Evolutionary conservation across 2,329 filamentous ascomycete genomes (phyloP).

Genomic region (Diaporthe batatas): DNA sequence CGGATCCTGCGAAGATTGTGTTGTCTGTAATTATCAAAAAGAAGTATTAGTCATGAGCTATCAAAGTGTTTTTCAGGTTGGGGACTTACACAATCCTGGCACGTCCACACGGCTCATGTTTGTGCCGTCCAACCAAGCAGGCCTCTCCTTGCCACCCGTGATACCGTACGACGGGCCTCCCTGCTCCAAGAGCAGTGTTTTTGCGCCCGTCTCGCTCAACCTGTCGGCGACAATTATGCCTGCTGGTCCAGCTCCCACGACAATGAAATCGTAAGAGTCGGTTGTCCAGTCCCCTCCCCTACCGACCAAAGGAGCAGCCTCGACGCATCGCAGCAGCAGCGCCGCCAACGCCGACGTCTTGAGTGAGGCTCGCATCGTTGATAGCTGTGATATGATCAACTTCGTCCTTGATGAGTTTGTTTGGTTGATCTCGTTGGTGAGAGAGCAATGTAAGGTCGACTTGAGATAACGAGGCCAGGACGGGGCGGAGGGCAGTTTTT

Average conservation of each 20-base stretch:
- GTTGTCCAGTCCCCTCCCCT: slow-evolving; percentile 34
- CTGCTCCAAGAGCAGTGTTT: slow-evolving; percentile 69
- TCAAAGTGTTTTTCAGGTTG: too few relatives aligned
- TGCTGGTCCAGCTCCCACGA: slow-evolving; percentile 71
- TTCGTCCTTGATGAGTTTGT: not conserved
- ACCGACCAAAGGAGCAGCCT: slow-evolving; percentile 17
- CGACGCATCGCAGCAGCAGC: slow-evolving; percentile 13
- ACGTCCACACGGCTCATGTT: slow-evolving; percentile 75
- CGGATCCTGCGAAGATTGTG: slow-evolving; percentile 60
- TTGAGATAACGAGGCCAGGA: not conserved
- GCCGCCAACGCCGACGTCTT: slow-evolving; percentile 20
- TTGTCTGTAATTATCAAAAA: slow-evolving; percentile 53
- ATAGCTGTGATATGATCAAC: not conserved
- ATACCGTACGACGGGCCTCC: slow-evolving; percentile 69
- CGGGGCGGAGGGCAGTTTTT: not conserved
- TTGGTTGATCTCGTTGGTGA: not conserved
- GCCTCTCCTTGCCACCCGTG: slow-evolving; percentile 70
- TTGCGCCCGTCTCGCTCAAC: slow-evolving; percentile 71
- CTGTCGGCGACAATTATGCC: slow-evolving; percentile 71
- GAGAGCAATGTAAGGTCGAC: not conserved
- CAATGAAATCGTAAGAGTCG: slow-evolving; percentile 69
- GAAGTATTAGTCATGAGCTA: not conserved
- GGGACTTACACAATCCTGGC: slow-evolving; percentile 71
- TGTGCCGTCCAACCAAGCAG: slow-evolving; percentile 68
- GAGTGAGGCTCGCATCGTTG: slow-evolving; percentile 11